Evolutionary conservation across 1,139 yeast species (phyloP).

Genomic region (Sugiyamaella castrensis): DNA sequence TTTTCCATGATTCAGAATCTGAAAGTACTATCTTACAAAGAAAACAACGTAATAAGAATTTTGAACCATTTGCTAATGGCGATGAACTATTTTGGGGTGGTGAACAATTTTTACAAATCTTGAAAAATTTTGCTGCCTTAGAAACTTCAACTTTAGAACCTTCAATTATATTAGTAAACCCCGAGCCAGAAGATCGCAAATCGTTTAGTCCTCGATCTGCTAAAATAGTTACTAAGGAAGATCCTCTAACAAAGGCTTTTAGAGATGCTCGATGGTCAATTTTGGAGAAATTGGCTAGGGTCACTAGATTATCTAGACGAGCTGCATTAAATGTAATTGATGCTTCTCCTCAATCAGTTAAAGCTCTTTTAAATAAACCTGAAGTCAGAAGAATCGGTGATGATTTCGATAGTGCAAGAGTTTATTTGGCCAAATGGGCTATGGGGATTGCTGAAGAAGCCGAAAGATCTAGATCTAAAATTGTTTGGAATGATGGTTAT

Average conservation of each 20-base stretch:
- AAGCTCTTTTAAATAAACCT: slow-evolving; percentile 65
- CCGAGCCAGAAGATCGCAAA: slow-evolving; percentile 70
- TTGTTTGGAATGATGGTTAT: slow-evolving; percentile 41
- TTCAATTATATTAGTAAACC: slow-evolving; percentile 72
- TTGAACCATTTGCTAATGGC: slow-evolving; percentile 69
- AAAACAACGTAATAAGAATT: slow-evolving; percentile 55
- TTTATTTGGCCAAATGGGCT: slow-evolving; percentile 96
- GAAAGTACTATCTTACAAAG: slow-evolving; percentile 67
- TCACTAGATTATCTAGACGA: slow-evolving; percentile 65
- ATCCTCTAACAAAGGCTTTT: slow-evolving; percentile 38
- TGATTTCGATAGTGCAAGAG: slow-evolving; percentile 89
- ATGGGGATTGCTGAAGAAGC: slow-evolving; percentile 92
- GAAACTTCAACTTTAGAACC: slow-evolving; percentile 70
- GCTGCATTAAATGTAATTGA: slow-evolving; percentile 61
- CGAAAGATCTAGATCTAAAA: slow-evolving; percentile 58
- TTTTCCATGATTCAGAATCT: slow-evolving; percentile 88
- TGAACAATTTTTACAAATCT: slow-evolving; percentile 58
- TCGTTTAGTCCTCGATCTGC: slow-evolving; percentile 64
- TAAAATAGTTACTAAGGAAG: slow-evolving; percentile 31
- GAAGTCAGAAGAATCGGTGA: slow-evolving; percentile 79
- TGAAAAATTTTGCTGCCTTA: slow-evolving; percentile 55
- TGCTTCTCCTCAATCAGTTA: slow-evolving; percentile 59
- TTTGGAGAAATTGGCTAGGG: slow-evolving; percentile 78
- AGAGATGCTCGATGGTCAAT: slow-evolving; percentile 82
- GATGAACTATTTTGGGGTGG: slow-evolving; percentile 89